Evolutionary conservation across 1,139 yeast genomes (phyloP), one percentile per base, ranked within the genome.

Genomic region (Candida glucosophila): DNA sequence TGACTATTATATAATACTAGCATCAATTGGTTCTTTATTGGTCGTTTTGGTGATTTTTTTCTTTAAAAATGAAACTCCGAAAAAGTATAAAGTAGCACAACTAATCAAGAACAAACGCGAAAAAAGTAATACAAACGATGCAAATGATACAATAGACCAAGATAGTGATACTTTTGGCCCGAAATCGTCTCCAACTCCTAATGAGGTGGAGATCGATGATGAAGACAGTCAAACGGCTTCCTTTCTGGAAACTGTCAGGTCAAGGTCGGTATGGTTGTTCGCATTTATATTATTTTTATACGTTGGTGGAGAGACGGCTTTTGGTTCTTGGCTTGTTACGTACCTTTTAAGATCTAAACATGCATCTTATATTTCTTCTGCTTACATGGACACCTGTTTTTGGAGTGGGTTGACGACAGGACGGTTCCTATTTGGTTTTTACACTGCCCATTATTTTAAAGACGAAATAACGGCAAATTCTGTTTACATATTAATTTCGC

Each of bases 361-460:
- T 1, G 47, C 61, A 28, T 41, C 61, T 6, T 74, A 66, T 37
- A 48, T 62, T 12, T 35, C 47, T 10, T 62, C 81, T 25, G 73
- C 85, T 1, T 68, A 67, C 39, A 60, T 77, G 30, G 77, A 82
- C 2, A 67, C 83, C 4, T 46, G 70, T 8, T 78, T 69, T 46
- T 78, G 86, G 86, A 40, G 63, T 9, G 82, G 80, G 1, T 51
- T 78, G 31, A 77, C 83, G 0, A 36, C 56, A 6, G 90, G 90
- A 1, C 55, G 90, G 37, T 56, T 73, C 12, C 41, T 48, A 1
- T 46, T 77, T 15, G 85, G 83, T 1, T 73, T 77, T 39, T 70
- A 67, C 5, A 77, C 85, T 0, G 74, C 73, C 1, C 43, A 44
- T 25, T 62, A 55, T 31, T 67, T 58, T 32, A 62, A 54, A 30